A percentile compares a stretch with the other conserved stretches of the same genome.
These are phyloP conservation scores for Singerocomus inundabilis DNA, from an alignment of 1,284 basidiomycete species.

Conservation along the genomic window DNA sequence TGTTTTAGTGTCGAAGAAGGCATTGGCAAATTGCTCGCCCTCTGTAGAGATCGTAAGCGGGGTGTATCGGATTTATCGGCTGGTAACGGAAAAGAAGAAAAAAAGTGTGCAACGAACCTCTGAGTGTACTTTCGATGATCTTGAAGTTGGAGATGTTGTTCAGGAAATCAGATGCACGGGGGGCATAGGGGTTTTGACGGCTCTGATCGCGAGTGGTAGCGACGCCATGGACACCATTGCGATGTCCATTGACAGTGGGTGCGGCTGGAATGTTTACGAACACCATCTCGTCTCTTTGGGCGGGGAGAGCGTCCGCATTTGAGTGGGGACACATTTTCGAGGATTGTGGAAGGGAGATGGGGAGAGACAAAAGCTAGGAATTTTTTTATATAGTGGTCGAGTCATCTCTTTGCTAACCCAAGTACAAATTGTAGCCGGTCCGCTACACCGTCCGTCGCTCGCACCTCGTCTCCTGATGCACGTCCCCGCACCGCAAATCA, in stretches of 20 bases:
- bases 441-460: constrained; percentile 50
- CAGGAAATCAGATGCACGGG: constrained; percentile 87
- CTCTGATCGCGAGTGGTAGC: constrained; percentile 44
- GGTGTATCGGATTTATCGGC: constrained; percentile 14
- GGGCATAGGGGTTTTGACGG: constrained; percentile 77
- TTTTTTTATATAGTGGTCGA: background rate
- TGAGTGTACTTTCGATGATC: constrained; percentile 95
- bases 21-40: constrained; percentile 99
- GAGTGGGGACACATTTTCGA: constrained; percentile 22
- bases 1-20: constrained; percentile 99
- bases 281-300: constrained; percentile 25
- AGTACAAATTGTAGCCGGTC: constrained; percentile 1
- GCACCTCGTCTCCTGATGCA: constrained; percentile 62
- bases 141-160: constrained; percentile 92
- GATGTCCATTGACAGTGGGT: constrained; percentile 14
- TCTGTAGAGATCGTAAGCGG: constrained; percentile 50
- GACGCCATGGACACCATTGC: constrained; percentile 16
- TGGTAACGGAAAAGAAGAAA: background rate
- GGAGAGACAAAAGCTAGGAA: background rate
- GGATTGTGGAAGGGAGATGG: background rate
- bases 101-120: constrained; percentile 56
- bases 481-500: constrained; percentile 51
- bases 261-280: constrained; percentile 12
- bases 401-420: no score
- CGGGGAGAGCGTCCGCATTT: constrained; percentile 9